Evolutionary conservation across 305 asterid genomes (phyloP).

Genomic region (Fraxinus baroniana): DNA sequence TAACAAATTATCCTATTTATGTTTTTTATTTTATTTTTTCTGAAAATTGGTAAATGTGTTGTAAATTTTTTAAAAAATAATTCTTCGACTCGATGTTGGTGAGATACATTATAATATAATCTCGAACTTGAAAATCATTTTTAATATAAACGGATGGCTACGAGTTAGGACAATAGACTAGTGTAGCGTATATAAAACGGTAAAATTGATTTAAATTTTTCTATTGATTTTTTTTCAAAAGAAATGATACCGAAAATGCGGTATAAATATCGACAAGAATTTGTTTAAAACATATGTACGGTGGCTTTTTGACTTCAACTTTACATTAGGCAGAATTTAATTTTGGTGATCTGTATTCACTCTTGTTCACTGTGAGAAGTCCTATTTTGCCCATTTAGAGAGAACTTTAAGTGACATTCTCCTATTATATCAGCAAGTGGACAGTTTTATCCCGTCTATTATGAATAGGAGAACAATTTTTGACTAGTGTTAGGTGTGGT

Average conservation of each 20-base stretch:
- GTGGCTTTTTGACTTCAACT: not conserved
- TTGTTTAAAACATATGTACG: too few species aligned
- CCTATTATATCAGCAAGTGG: too few species aligned
- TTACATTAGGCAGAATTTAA: not conserved
- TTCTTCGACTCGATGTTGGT: not conserved
- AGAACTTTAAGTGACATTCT: too few species aligned
- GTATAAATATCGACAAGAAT: too few species aligned
- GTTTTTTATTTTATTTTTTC: not conserved
- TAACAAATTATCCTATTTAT: not conserved
- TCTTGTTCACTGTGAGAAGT: too few species aligned
- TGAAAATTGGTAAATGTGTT: not conserved
- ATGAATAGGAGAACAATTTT: too few species aligned
- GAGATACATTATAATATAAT: not conserved
- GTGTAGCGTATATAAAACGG: not conserved
- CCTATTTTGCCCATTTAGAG: too few species aligned
- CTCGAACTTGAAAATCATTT: not conserved
- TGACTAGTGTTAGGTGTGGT: not conserved
- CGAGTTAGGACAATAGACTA: not conserved
- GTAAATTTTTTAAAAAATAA: not conserved
- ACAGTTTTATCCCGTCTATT: too few species aligned
- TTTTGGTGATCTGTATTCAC: not conserved
- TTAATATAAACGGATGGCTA: not conserved
- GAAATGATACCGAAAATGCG: too few species aligned
- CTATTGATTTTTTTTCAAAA: too few species aligned
- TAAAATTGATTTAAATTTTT: too few species aligned